Base-by-base conservation (phyloP, 2,329 filamentous ascomycete genomes). In the Podosphaera leucotricha region DNA sequence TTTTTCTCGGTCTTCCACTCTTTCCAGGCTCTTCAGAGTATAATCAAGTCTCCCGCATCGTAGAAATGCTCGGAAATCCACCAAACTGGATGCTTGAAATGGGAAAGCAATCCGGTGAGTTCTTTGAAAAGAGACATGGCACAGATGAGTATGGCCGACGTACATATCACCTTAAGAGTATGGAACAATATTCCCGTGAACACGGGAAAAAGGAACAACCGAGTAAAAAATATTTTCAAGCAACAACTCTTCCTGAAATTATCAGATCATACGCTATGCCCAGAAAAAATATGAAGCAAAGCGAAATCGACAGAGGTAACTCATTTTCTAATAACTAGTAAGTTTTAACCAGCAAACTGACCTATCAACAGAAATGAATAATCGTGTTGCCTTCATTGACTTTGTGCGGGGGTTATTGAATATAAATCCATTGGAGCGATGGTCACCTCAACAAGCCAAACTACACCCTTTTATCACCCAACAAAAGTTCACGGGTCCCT, bases 51-150 rank as follows among this genome's bases (percentile, higher is more conserved):
- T 87, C 87, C 22, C 72, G 90, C 44, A 98, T 98, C 50, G 86
- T 90, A 19, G 90, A 98, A 63, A 98, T 98, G 90, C 72, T 98
- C 7, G 90, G 90, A 10, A 77, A 93, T 52, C 87, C 90, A 1
- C 87, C 85, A 33, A 92, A 85, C 50, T 98, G 90, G 90, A 98
- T 98, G 90, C 72, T 98, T 46, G 90, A 98, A 59, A 92, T 93
- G 72, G 90, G 90, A 54, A 98, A 98, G 62, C 90, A 98, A 60
- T 83, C 87, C 0, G 83, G 84, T 38, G 86, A 95, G 54, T 98
- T 98, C 60, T 98, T 93, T 55, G 87, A 98, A 61, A 94, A 94
- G 63, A 65, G 72, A 33, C 70, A 76, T 43, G 68, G 70, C 13
- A 74, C 77, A 50, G 90, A 98, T 57, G 90, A 98, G 57, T 98